Evolutionary conservation across 495 filamentous ascomycete genomes (phyloP), one percentile per base, ranked within the genome.

Genomic region (Beverwykella pulmonaria): DNA sequence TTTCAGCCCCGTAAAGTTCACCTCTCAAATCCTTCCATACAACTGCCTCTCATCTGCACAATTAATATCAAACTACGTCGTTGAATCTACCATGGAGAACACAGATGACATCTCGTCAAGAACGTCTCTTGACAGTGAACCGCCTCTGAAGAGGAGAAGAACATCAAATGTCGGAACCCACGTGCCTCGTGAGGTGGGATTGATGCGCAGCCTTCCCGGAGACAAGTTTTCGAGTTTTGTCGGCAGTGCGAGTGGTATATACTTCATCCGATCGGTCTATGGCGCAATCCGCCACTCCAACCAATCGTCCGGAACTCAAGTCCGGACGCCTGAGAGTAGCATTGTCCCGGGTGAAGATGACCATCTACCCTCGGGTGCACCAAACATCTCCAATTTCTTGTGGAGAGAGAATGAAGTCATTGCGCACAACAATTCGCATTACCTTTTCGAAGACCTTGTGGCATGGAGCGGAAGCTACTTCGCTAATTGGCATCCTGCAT

Each of bases 221-320:
- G 36, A 61, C 20, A 49, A 62, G n/a, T 50, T 46, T 53, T 41
- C 58, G 6, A 63, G 50, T 46, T 67, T 67, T 53, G 65, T 82
- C 27, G 81, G 81, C 22, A 82, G 81, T 53, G 80, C 76, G n/a
- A 82, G 81, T 58, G 81, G 81, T 1, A 82, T 83, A 17, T 75
- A 82, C 55, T 81, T 83, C 49, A 78, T 82, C 39, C 77, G 78
- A 9, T 76, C 77, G 53, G 81, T 83, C 5, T 79, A 79, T 53
- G 71, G 77, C 65, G 76, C 77, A 25, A 79, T 82, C 67, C 26
- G 53, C 17, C 26, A 39, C 15, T 41, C 53, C n/a, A 6, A 41
- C n/a, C 32, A 5, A 34, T 34, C 32, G 6, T 34, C 32, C 32
- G 32, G 32, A 34, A 34, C 23, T 30, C 56, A 46, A 23, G 26